Conservation (phyloP, 1,139 yeast genomes). For the Lodderomyces theae region DNA sequence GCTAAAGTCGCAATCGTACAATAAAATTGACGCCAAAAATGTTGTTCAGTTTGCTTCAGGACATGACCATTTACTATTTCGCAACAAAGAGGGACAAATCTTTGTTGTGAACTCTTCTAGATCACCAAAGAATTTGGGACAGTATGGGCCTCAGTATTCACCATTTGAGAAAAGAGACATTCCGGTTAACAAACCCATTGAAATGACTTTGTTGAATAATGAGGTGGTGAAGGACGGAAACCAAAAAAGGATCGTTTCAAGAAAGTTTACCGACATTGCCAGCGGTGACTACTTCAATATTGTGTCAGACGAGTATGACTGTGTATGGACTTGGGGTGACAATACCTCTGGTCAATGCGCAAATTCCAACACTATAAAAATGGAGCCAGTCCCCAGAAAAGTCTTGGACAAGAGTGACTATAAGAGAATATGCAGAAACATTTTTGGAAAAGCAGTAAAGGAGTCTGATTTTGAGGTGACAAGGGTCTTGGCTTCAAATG, state of each 20-base stretch:
- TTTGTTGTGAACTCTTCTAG: constrained; percentile 60
- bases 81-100: constrained; percentile 62
- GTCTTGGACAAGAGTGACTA: constrained; percentile 33
- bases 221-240: constrained; percentile 26
- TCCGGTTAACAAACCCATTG: constrained; percentile 30
- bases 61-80: constrained; percentile 58
- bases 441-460: constrained; percentile 32
- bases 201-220: constrained; percentile 36
- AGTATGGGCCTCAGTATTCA: constrained; percentile 75
- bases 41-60: constrained; percentile 61
- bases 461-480: constrained; percentile 39
- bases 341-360: constrained; percentile 84
- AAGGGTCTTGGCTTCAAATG: constrained; percentile 65
- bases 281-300: constrained; percentile 74
- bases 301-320: constrained; percentile 60
- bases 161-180: constrained; percentile 44
- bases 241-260: constrained; percentile 30
- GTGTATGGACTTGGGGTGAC: constrained; percentile 80
- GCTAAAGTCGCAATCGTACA: constrained; percentile 10
- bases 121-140: constrained; percentile 56
- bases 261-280: constrained; percentile 59
- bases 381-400: constrained; percentile 65
- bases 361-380: constrained; percentile 56
- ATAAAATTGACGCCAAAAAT: constrained; percentile 27
- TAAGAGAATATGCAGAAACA: constrained; percentile 19